Conservation (phyloP, 345 rosid species). For the Boechera retrofracta region DNA sequence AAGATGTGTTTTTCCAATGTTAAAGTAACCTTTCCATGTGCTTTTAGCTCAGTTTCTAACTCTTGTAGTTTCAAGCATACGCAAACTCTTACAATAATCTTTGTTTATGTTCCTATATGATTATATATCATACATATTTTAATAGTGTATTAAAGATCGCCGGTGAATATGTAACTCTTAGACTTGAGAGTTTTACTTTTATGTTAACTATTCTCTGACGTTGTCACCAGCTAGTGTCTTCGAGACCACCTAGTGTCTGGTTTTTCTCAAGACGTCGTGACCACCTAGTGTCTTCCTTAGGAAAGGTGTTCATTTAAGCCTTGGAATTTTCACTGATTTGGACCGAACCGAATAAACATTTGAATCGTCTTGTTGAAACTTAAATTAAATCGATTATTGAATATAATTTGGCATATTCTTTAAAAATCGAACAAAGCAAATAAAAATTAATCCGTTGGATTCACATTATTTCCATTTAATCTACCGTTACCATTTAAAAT, state of each 20-base stretch:
- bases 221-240: constrained; percentile 18
- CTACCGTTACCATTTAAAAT: not conserved
- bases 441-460: not conserved
- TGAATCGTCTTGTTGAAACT: constrained; percentile 1
- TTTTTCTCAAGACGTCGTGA: constrained; percentile 9
- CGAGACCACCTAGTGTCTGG: constrained; percentile 15
- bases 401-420: not conserved
- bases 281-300: constrained; percentile 21
- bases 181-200: not conserved
- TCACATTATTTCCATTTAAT: no score
- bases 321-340: not conserved
- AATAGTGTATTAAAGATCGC: not conserved
- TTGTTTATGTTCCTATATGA: constrained; percentile 13
- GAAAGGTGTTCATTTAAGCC: constrained; percentile 1
- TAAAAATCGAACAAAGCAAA: not conserved
- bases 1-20: constrained; percentile 37
- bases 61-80: constrained; percentile 45
- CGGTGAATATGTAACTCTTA: not conserved
- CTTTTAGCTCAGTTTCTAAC: constrained; percentile 45
- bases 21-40: constrained; percentile 49
- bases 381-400: not conserved
- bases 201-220: constrained; percentile 1
- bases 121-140: constrained; percentile 13
- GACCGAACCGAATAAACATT: not conserved
- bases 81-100: constrained; percentile 35